Evolutionary conservation across 257 asterid species (phyloP).

Genomic region (Solanum peruvianum): DNA sequence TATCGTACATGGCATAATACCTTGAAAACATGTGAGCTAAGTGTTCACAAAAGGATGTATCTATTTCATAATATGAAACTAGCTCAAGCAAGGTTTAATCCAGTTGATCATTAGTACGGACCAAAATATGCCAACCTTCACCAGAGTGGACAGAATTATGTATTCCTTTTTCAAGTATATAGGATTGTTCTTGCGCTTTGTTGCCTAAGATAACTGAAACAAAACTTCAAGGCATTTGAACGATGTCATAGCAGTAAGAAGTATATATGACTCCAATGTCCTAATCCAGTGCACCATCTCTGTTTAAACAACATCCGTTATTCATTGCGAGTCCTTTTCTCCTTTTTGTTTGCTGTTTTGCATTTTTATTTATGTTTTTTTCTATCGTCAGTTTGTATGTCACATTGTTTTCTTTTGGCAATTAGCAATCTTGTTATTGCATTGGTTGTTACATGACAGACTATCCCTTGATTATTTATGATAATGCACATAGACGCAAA

Average conservation of each 20-base stretch:
- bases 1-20: background rate
- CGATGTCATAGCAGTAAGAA: background rate
- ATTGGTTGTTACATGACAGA: background rate
- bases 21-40: background rate
- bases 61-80: background rate
- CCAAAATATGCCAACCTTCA: background rate
- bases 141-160: too few species aligned
- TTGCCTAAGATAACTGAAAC: background rate
- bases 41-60: background rate
- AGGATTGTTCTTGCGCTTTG: background rate
- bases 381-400: background rate
- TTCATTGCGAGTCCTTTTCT: background rate
- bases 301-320: background rate
- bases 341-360: background rate
- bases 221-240: background rate
- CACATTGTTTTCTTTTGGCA: background rate
- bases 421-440: background rate
- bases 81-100: background rate
- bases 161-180: background rate
- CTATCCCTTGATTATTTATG: background rate
- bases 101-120: background rate
- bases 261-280: background rate
- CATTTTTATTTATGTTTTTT: background rate
- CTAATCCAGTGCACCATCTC: background rate
- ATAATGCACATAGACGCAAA: background rate